Evolutionary conservation across 257 asterid genomes (phyloP), one percentile per base, ranked within the genome.

Genomic region (Ilex aquifolium): DNA sequence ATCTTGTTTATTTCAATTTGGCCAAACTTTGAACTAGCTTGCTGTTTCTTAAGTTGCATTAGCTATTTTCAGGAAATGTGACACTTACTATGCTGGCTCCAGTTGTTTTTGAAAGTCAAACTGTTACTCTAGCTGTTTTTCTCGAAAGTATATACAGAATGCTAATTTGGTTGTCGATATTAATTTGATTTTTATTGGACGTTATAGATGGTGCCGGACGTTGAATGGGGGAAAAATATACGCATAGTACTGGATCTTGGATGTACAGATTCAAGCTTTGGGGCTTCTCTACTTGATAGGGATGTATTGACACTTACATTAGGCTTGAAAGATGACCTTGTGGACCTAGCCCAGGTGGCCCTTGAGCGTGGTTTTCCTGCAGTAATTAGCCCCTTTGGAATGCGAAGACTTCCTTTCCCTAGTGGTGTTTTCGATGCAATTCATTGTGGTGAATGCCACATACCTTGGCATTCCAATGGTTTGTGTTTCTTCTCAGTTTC

Each of bases 311-410:
- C 91, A 15, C 89, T 92, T 62, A 83, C 90, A 7, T 80, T 92
- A 56, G 96, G 99, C 74, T 72, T 92, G 84, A 92, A 87, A 79
- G 88, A 89, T 60, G 96, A 92, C 74, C 74, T 85, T 57, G 88
- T 82, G 49, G 97, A 92, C 79, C 80, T 92, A 40, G 86, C 95
- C 32, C 99, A 92, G 74, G 77, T 92, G 55, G 88, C 90, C 71
- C 84, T 92, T 12, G 97, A 89, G 80, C 97, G 99, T 70, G 97
- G 99, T 67, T 83, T 89, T 48, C 96, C 97, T 32, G 91, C 95
- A 51, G 65, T 87, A 27, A 86, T 92, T 68, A 80, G 86, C 82
- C 94, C 96, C 30, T 80, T 92, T 63, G 85, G 86, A 40, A 72
- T 62, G 54, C 82, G 83, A 57, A 84, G 96, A 82, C 83, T 89